Evolutionary conservation across 2,329 filamentous ascomycete species (phyloP).

Genomic region (Botrytis cinerea): DNA sequence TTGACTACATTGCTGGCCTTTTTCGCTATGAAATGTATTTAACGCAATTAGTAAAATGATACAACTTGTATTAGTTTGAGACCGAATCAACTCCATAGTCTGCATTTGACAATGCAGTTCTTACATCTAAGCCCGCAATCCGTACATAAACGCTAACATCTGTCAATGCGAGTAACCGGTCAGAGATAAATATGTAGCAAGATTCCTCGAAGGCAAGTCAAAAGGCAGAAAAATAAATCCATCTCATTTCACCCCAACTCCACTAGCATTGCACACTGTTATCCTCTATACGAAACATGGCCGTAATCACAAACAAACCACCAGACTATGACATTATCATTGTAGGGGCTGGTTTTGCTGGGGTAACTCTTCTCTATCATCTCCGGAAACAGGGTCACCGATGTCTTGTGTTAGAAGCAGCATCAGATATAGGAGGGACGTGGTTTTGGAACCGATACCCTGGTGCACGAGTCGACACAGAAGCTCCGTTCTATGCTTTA

Average conservation of each 20-base stretch:
- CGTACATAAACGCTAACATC: neutral
- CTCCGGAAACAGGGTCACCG: neutral
- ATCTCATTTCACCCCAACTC: neutral
- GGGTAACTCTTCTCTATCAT: neutral
- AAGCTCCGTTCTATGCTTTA: neutral
- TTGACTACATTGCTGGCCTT: neutral
- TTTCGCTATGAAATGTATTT: neutral
- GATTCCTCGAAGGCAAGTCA: neutral
- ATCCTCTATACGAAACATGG: neutral
- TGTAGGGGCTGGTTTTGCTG: neutral
- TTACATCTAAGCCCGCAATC: neutral
- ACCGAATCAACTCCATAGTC: neutral
- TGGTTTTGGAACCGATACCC: neutral
- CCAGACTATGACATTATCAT: neutral
- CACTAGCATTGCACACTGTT: too few species aligned
- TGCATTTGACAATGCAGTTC: neutral
- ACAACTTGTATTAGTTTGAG: neutral
- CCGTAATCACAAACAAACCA: neutral
- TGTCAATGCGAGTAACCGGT: neutral
- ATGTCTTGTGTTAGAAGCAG: neutral
- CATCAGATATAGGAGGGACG: neutral
- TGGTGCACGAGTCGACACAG: neutral
- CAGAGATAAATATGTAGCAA: neutral
- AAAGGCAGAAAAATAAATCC: neutral
- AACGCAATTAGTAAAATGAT: neutral